These are phyloP conservation scores for Neopestalotiopsis clavispora DNA, from an alignment of 2,329 filamentous ascomycete genomes.

Conservation along the genomic window DNA sequence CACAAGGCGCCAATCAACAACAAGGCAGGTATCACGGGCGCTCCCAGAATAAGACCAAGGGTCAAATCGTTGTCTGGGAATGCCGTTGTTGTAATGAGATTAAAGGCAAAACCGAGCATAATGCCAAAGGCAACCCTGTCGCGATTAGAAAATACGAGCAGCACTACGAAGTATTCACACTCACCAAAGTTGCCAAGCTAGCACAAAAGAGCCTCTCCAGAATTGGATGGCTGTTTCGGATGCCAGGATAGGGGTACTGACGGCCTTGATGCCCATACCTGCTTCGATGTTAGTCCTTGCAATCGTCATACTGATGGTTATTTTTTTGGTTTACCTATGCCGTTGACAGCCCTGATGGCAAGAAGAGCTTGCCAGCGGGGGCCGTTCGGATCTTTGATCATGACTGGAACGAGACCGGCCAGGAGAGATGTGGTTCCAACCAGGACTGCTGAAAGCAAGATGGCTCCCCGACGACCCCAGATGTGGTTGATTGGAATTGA, in stretches of 20 bases:
- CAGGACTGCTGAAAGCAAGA: constrained; percentile 42
- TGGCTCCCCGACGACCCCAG: constrained; percentile 44
- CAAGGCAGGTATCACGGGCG: constrained; percentile 34
- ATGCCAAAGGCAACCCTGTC: constrained; percentile 42
- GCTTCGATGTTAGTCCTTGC: neutral
- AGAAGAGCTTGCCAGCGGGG: constrained; percentile 8
- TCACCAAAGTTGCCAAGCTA: constrained; percentile 51
- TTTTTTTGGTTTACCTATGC: constrained; percentile 5
- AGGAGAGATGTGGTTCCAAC: constrained; percentile 42
- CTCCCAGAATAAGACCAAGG: constrained; percentile 35
- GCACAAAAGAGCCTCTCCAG: constrained; percentile 51
- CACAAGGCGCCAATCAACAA: constrained; percentile 34
- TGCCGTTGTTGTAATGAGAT: constrained; percentile 20
- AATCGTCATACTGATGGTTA: too few relatives aligned
- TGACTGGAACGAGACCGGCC: neutral
- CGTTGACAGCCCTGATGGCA: constrained; percentile 11
- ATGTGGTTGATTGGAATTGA: constrained; percentile 46
- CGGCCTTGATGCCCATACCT: constrained; percentile 55
- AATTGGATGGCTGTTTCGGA: constrained; percentile 51
- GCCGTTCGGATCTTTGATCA: neutral
- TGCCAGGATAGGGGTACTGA: constrained; percentile 53
- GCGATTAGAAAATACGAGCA: neutral
- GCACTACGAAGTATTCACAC: too few relatives aligned
- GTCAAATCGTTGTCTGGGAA: constrained; percentile 26
- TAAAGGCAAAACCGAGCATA: constrained; percentile 40